Conservation (phyloP, 2,329 filamentous ascomycete species). For the Microcyclospora pomicola region DNA sequence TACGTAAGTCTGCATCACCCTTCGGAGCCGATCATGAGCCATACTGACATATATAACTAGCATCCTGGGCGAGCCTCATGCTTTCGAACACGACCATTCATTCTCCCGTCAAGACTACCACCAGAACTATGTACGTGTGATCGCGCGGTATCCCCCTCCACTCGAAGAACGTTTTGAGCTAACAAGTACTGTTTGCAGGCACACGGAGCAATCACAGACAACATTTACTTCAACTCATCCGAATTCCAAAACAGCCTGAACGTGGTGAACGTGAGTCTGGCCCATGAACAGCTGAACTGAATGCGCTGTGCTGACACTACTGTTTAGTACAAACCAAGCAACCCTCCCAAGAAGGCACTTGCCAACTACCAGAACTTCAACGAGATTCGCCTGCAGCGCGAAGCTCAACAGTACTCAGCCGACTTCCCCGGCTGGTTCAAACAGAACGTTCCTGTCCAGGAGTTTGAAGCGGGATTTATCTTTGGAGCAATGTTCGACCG, state of each 20-base stretch:
- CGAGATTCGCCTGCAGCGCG: conserved; percentile 5
- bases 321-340: conserved; percentile 2
- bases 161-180: too few relatives aligned
- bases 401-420: background rate
- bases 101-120: conserved; percentile 32
- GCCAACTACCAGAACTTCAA: conserved; percentile 5
- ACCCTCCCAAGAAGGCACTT: conserved; percentile 1
- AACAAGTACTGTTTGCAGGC: too few relatives aligned
- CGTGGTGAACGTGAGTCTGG: conserved; percentile 1
- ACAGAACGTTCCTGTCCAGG: conserved; percentile 3
- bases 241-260: conserved; percentile 4
- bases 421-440: conserved; percentile 2
- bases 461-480: conserved; percentile 5
- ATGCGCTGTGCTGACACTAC: background rate
- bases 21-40: too few relatives aligned
- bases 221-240: conserved; percentile 4
- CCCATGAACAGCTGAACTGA: background rate
- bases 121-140: conserved; percentile 1
- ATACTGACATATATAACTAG: too few relatives aligned
- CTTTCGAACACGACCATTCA: conserved; percentile 43
- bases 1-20: too few relatives aligned
- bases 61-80: conserved; percentile 20
- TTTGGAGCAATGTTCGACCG: conserved; percentile 4
- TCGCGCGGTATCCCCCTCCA: too few relatives aligned
- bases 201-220: background rate